Base-by-base conservation (phyloP, 78 protist genomes). In the Paulinella micropora region DNA sequence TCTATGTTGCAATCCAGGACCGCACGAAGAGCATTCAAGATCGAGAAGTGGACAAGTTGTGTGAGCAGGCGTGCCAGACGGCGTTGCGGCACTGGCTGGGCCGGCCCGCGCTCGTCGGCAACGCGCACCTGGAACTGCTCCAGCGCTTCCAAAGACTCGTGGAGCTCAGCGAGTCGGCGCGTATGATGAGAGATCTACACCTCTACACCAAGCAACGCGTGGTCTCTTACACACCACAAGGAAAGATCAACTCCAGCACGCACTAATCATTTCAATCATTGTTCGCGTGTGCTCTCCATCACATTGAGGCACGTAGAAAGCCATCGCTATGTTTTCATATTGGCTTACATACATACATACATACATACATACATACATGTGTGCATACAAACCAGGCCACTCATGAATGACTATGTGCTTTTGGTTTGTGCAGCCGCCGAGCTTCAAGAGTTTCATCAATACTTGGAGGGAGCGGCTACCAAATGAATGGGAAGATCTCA, bases 391-490 rank as follows among this genome's bases (percentile, higher is more conserved):
- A 51, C 69, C 4, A 23, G 4, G 9, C 69, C 69, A 51, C 69
- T 23, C 69, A 51, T 23, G 9, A 23, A 4, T 51, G 69, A 4
- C 32, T 23, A 4, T 23, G 9, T 4, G 32, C 32, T 9, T 51
- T 9, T 3, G 3, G 3, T 3, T 79, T 79, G 32, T 37, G 86
- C 39, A 82, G 86, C 34, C 39, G 81, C 92, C 94, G 26, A 94
- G 93, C 3, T 89, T 94, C 32, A 84, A 90, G 41, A 83, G 89
- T 15, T 90, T 91, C 32, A 91, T 95, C 34, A 40, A 79, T 34
- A 92, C 92, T 36, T 90, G 92, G 92, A 77, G 90, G 37, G 92
- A 90, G 88, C 90, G 92, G 39, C 87, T 90, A n/a, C 92, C 92
- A 0, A 90, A 90, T 86, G 26, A n/a, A 35, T 90, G 92, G 92